phyloP scores from a whole-genome alignment of 805 yeast genomes.

The Pichia thaimueangensis region DNA sequence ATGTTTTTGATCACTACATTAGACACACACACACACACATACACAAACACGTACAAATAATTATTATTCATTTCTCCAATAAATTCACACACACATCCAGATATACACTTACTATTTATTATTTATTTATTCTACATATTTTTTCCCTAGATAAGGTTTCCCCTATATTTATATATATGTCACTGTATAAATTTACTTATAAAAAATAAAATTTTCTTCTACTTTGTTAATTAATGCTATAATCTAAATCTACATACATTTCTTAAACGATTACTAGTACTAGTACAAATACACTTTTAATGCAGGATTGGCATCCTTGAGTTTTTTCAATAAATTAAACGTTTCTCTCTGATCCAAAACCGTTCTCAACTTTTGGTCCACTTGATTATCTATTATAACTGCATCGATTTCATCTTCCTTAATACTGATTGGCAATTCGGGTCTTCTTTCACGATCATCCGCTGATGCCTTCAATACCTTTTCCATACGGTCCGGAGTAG shows the following conservation, averaged over 20 bases:
- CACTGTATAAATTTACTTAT: too few relatives aligned
- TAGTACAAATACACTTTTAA: conserved; percentile 50
- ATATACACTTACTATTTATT: neutral
- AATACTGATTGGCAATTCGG: conserved; percentile 34
- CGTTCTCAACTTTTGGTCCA: conserved; percentile 54
- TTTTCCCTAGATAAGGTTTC: too few relatives aligned
- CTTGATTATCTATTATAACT: conserved; percentile 53
- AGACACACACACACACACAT: too few relatives aligned
- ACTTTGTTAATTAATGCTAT: too few relatives aligned
- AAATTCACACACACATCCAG: neutral
- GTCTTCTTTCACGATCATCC: conserved; percentile 4
- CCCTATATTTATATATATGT: too few relatives aligned
- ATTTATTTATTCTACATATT: neutral
- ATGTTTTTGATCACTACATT: neutral
- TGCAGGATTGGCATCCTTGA: conserved; percentile 31
- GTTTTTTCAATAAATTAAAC: conserved; percentile 33
- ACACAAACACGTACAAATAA: too few relatives aligned
- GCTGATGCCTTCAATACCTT: conserved; percentile 17
- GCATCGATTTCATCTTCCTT: conserved; percentile 40
- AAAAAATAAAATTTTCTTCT: too few relatives aligned
- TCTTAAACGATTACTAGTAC: too few relatives aligned
- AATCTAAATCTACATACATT: too few relatives aligned
- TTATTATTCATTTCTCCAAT: too few relatives aligned
- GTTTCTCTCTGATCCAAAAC: conserved; percentile 55
- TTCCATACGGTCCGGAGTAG: conserved; percentile 57